These are phyloP conservation scores for Hypoxylon cercidicola DNA, from an alignment of 495 filamentous ascomycete genomes.

Conservation along the genomic window DNA sequence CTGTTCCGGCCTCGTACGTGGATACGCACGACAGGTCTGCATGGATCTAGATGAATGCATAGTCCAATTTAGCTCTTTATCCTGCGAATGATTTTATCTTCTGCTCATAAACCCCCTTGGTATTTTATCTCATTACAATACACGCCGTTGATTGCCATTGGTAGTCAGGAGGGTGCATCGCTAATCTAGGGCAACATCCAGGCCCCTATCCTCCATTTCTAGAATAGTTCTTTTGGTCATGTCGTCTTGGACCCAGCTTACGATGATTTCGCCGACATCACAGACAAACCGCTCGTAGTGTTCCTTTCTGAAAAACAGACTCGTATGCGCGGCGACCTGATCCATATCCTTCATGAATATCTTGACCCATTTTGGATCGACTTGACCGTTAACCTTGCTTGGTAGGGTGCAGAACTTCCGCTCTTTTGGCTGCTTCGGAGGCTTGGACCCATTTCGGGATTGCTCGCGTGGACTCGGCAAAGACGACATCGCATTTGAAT, in stretches of 20 bases:
- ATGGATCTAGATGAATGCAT: slow-evolving; percentile 21
- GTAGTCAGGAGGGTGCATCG: background rate
- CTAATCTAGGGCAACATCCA: background rate
- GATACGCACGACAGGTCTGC: slow-evolving; percentile 10
- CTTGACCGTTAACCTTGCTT: slow-evolving; percentile 51
- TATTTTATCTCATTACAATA: slow-evolving; percentile 11
- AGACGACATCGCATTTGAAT: slow-evolving; percentile 1
- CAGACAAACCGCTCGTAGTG: slow-evolving; percentile 82
- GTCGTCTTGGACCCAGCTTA: slow-evolving; percentile 76
- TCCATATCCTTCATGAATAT: slow-evolving; percentile 85
- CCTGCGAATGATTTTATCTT: background rate
- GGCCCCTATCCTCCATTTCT: slow-evolving; percentile 23
- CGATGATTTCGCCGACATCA: slow-evolving; percentile 75
- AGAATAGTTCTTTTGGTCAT: slow-evolving; percentile 48
- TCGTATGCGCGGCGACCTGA: slow-evolving; percentile 86
- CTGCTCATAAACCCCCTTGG: background rate
- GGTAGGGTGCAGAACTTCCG: slow-evolving; percentile 85
- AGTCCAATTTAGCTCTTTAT: background rate
- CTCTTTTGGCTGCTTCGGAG: slow-evolving; percentile 59
- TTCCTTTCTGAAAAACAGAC: slow-evolving; percentile 75
- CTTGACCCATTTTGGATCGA: slow-evolving; percentile 76
- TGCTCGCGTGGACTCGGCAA: slow-evolving; percentile 7
- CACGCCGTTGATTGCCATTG: slow-evolving; percentile 2
- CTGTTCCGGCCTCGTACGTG: slow-evolving; percentile 11
- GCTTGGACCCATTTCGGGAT: slow-evolving; percentile 3